A percentile compares a stretch with the other conserved stretches of the same genome.
phyloP scores from a whole-genome alignment of 345 rosid species.

The Camelina sativa region DNA sequence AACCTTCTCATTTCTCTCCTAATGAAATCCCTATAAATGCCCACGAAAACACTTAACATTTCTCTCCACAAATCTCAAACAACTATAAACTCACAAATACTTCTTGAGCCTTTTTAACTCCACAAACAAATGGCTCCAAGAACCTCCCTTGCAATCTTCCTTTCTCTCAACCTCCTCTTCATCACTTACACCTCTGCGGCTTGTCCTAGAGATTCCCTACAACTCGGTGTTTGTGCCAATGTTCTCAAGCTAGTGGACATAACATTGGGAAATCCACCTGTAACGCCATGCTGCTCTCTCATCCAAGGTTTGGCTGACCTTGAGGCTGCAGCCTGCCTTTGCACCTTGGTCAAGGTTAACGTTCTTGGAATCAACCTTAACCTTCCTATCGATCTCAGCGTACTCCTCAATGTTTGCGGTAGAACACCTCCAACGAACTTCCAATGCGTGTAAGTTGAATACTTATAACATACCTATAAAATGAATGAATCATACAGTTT shows the following conservation, averaged over 20 bases:
- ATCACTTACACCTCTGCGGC: constrained; percentile 48
- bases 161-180: constrained; percentile 57
- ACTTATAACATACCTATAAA: no score
- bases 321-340: constrained; percentile 61
- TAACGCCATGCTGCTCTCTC: constrained; percentile 49
- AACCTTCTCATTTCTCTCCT: background rate
- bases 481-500: no score
- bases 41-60: constrained; percentile 5
- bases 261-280: constrained; percentile 50
- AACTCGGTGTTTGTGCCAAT: constrained; percentile 48
- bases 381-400: constrained; percentile 48
- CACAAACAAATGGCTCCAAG: constrained; percentile 51
- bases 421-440: background rate
- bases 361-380: constrained; percentile 55
- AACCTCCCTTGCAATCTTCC: constrained; percentile 55
- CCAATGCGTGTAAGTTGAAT: no score
- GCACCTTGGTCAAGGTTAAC: constrained; percentile 49
- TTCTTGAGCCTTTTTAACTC: constrained; percentile 10
- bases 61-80: constrained; percentile 30
- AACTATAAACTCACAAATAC: background rate
- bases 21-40: constrained; percentile 33
- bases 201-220: constrained; percentile 49
- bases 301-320: constrained; percentile 51
- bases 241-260: constrained; percentile 46
- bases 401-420: constrained; percentile 51